phyloP scores from a whole-genome alignment of 2,329 filamentous ascomycete genomes.

The Trichoderma endophyticum region DNA sequence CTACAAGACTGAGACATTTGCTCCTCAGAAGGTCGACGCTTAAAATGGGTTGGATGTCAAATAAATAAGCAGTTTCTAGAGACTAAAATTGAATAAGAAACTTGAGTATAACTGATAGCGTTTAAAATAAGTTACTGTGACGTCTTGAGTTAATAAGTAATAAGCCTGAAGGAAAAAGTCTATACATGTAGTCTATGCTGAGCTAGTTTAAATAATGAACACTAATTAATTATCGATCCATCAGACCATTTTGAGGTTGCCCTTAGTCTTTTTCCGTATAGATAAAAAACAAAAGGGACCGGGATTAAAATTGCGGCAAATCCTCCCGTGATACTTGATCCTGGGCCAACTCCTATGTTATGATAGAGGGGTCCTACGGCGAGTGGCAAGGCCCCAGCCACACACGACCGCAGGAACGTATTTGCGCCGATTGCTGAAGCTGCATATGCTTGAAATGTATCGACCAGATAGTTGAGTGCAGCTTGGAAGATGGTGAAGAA shows the following conservation, averaged over 20 bases:
- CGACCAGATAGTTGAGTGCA: constrained; percentile 62
- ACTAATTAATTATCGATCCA: no score
- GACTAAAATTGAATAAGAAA: no score
- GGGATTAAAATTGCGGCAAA: constrained; percentile 53
- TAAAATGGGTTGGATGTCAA: no score
- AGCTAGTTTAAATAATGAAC: no score
- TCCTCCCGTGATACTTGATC: constrained; percentile 59
- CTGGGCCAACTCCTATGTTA: constrained; percentile 62
- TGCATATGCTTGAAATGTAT: constrained; percentile 51
- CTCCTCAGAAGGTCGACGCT: no score
- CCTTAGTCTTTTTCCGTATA: constrained; percentile 53
- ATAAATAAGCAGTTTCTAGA: no score
- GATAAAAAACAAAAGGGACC: constrained; percentile 56
- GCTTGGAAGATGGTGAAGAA: constrained; percentile 48
- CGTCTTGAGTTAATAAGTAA: no score
- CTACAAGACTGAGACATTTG: background rate
- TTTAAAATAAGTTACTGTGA: no score
- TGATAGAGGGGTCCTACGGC: constrained; percentile 65
- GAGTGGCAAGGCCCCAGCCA: constrained; percentile 70
- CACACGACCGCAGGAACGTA: constrained; percentile 60
- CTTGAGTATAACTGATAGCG: no score
- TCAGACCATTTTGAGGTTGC: constrained; percentile 49
- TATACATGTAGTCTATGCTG: no score
- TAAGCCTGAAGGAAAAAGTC: no score
- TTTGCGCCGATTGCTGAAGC: constrained; percentile 59